These are phyloP conservation scores for Chrysoporthe deuterocubensis DNA, from an alignment of 2,329 filamentous ascomycete species.

Conservation along the genomic window DNA sequence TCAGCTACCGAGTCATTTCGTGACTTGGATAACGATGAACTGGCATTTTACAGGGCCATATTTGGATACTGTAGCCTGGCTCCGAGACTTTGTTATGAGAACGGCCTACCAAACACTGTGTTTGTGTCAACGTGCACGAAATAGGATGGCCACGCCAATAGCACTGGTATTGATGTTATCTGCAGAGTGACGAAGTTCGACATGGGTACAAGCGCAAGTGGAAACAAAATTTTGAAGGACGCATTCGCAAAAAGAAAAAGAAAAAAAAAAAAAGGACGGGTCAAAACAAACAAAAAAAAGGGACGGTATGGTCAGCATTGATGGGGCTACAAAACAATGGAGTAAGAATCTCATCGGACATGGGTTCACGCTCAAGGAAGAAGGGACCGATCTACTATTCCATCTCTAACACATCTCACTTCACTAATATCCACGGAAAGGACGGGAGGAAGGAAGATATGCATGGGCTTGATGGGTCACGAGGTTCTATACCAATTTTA, in stretches of 20 bases:
- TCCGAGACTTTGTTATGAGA: too few species aligned
- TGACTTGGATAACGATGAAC: too few species aligned
- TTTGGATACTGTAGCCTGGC: too few species aligned
- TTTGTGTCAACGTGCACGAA: too few species aligned
- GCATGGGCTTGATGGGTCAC: conserved; percentile 3
- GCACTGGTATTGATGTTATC: background rate
- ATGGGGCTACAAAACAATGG: background rate
- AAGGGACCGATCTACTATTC: background rate
- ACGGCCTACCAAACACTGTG: too few species aligned
- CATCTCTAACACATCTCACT: background rate
- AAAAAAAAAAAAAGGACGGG: background rate
- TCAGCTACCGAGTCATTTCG: too few species aligned
- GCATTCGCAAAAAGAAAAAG: background rate
- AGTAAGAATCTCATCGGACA: background rate
- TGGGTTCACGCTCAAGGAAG: background rate
- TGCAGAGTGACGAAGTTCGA: background rate
- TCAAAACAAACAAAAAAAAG: background rate
- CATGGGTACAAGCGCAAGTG: background rate
- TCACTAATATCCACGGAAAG: conserved; percentile 1
- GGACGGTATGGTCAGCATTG: background rate
- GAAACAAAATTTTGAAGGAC: background rate
- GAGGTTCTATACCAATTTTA: background rate
- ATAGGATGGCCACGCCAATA: too few species aligned
- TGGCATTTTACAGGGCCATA: too few species aligned
- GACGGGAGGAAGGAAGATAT: background rate